Base-by-base conservation (phyloP, 2,329 filamentous ascomycete genomes). In the Monosporascus sp. region DNA sequence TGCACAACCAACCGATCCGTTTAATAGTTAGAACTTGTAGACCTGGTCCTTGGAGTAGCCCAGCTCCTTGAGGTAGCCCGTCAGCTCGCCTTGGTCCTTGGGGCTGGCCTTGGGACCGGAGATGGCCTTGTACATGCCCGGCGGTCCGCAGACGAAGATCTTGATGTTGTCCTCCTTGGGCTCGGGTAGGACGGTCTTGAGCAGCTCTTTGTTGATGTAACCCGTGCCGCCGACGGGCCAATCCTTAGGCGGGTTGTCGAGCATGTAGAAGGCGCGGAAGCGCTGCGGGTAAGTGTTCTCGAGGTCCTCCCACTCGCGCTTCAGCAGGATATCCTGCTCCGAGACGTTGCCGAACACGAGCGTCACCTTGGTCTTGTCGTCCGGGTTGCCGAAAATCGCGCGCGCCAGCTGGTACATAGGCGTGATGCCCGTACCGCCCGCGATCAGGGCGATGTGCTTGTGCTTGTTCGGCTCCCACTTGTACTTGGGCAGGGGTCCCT, bases 321-420 rank as follows among this genome's bases (percentile, higher is more conserved):
- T 93, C 65, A 99, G 77, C 49, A 99, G 80, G 57, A 99, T 96
- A 68, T 99, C 94, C 60, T 93, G 83, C 77, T 97, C 90, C 26
- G 77, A 78, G 55, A 97, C 75, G 77, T 97, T 99, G 62, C 91
- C 94, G 68, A 93, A 97, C 38, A 99, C 82, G 35, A 99, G 85
- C 6, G 93, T 97, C 43, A 99, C 91, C 79, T 96, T 96, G 65
- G 94, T 99, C 84, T 94, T 92, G 78, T 99, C 94, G 44, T 89
- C 84, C 56, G 93, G 91, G 82, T 97, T 96, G 74, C 87, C 90
- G 85, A 97, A 96, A 76, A 99, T 96, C 68, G 86, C 82, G 58
- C 90, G 90, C 60, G 85, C 79, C 46, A 99, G 85, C 79, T 99
- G 94, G 80, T 89, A 97, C 93, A 97, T 97, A 63, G 94, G 94